These are phyloP conservation scores for Diaporthe citrichinensis DNA, from an alignment of 2,329 filamentous ascomycete genomes.

Conservation along the genomic window DNA sequence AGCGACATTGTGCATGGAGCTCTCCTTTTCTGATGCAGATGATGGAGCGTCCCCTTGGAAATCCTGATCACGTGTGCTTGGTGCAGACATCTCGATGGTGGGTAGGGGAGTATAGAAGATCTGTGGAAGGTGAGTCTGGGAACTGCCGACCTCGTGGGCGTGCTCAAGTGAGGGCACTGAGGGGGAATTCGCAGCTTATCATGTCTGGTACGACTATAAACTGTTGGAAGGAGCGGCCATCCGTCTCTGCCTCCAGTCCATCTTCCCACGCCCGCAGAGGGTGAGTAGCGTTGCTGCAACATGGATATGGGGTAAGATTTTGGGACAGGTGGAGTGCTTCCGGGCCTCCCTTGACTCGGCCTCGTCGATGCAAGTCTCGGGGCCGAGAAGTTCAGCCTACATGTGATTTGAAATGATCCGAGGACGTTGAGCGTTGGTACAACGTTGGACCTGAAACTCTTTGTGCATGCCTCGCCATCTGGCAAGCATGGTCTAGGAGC, in stretches of 20 bases:
- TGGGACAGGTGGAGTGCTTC: slow-evolving; percentile 20
- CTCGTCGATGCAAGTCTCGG: slow-evolving; percentile 20
- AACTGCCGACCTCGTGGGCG: background rate
- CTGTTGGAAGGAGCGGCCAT: background rate
- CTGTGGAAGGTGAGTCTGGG: slow-evolving; percentile 2
- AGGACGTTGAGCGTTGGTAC: slow-evolving; percentile 14
- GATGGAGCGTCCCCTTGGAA: slow-evolving; percentile 2
- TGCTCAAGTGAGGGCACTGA: background rate
- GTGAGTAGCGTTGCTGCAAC: slow-evolving; percentile 6
- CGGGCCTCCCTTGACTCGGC: slow-evolving; percentile 18
- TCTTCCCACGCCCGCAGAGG: background rate
- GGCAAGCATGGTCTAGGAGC: background rate
- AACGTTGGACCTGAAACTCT: background rate
- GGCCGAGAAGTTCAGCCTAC: slow-evolving; percentile 6
- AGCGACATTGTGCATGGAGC: background rate
- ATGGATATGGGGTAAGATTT: slow-evolving; percentile 23
- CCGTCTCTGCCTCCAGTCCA: background rate
- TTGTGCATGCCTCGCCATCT: slow-evolving; percentile 21
- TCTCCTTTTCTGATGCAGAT: slow-evolving; percentile 21
- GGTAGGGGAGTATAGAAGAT: background rate
- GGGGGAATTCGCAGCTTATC: slow-evolving; percentile 1
- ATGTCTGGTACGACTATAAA: slow-evolving; percentile 11
- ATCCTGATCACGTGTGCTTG: background rate
- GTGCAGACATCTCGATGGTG: slow-evolving; percentile 4
- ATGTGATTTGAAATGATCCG: slow-evolving; percentile 20